Percentiles rank a stretch among this genome's conserved stretches.
Evolutionary conservation across 2,329 filamentous ascomycete species (phyloP).

Genomic region (Beauveria australis): DNA sequence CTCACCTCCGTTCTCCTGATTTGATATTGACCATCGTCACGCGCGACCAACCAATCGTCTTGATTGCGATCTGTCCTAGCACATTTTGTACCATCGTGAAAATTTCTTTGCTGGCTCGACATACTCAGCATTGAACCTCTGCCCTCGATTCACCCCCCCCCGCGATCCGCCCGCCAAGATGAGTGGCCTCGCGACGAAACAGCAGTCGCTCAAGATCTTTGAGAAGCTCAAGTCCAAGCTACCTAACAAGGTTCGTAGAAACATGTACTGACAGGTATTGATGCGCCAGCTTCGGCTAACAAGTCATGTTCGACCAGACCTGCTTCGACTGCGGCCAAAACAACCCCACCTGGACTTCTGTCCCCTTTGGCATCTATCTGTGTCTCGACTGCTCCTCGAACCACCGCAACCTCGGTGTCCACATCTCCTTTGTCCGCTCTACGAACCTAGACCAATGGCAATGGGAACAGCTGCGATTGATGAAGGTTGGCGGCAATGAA

Average conservation of each 20-base stretch:
- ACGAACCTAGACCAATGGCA: constrained; percentile 99
- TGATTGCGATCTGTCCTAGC: neutral
- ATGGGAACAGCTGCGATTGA: constrained; percentile 94
- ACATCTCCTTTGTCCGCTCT: constrained; percentile 97
- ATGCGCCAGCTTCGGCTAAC: neutral
- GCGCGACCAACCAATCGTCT: neutral
- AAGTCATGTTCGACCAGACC: constrained; percentile 46
- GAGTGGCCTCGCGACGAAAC: constrained; percentile 72
- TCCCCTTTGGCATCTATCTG: constrained; percentile 94
- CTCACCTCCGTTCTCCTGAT: constrained; percentile 27
- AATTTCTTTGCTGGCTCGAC: neutral
- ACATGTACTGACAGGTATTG: neutral
- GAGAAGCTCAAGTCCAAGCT: constrained; percentile 92
- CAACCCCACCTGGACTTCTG: constrained; percentile 97
- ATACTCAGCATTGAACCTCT: neutral
- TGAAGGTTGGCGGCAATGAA: constrained; percentile 98
- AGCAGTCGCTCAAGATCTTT: constrained; percentile 94
- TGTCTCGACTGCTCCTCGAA: constrained; percentile 97
- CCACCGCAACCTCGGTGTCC: constrained; percentile 94
- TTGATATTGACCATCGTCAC: neutral
- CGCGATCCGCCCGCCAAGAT: constrained; percentile 35
- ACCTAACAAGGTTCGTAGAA: constrained; percentile 75
- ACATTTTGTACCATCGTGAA: neutral
- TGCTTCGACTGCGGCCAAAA: constrained; percentile 98
- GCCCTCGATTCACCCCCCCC: neutral